Conservation (phyloP, 768 basidiomycete species). For the Epithele typhae region DNA sequence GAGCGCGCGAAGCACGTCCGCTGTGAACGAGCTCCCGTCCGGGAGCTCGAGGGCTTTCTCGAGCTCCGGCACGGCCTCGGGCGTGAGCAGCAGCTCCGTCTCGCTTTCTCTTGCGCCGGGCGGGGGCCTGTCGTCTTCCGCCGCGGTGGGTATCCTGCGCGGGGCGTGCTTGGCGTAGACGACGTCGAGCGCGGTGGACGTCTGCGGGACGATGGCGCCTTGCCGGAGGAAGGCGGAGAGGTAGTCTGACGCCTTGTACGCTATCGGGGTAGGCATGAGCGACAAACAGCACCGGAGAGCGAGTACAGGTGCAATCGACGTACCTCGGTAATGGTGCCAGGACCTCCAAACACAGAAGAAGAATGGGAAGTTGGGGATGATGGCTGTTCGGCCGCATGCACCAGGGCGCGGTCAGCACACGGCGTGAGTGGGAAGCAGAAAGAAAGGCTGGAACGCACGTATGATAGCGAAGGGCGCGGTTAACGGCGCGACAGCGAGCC, state of each 20-base stretch:
- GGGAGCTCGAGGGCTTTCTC: constrained; percentile 43
- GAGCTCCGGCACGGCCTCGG: constrained; percentile 51
- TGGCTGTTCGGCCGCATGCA: constrained; percentile 42
- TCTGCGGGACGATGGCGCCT: constrained; percentile 52
- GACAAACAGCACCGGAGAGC: not conserved
- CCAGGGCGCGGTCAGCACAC: not conserved
- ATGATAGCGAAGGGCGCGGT: constrained; percentile 76
- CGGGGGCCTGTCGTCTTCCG: not conserved
- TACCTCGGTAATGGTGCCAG: constrained; percentile 82
- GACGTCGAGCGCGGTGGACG: constrained; percentile 49
- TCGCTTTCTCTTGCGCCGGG: not conserved
- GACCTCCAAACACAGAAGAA: constrained; percentile 84
- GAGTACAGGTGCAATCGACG: not conserved
- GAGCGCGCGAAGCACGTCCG: constrained; percentile 59
- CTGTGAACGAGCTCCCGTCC: constrained; percentile 32
- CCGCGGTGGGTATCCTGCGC: constrained; percentile 9
- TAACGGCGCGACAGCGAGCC: constrained; percentile 63
- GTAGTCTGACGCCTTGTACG: constrained; percentile 68
- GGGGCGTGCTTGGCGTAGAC: constrained; percentile 42
- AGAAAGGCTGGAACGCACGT: constrained; percentile 45
- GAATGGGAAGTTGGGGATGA: constrained; percentile 81
- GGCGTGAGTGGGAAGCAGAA: not conserved
- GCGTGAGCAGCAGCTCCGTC: constrained; percentile 40
- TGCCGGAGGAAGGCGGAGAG: constrained; percentile 54
- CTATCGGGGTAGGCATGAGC: constrained; percentile 29